phyloP scores from a whole-genome alignment of 176 grass and related monocot species.

The Pontederia crassipes region DNA sequence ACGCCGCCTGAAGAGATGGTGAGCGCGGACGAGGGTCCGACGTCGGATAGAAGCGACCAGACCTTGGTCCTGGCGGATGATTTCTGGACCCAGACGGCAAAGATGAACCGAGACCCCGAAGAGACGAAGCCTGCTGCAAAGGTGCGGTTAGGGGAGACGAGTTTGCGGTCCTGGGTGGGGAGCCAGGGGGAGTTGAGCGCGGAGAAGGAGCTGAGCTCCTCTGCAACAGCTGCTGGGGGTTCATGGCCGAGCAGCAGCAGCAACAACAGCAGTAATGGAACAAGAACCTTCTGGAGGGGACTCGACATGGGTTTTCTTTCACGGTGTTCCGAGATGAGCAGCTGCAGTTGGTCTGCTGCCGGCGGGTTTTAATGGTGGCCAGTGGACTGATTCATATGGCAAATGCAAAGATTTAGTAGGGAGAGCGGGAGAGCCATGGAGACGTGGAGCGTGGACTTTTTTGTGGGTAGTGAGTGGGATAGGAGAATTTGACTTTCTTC shows the following conservation, averaged over 20 bases:
- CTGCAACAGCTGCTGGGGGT: not conserved
- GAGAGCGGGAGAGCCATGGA: no score
- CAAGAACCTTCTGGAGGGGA: no score
- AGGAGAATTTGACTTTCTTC: no score
- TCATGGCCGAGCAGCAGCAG: constrained; percentile 8
- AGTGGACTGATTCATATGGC: no score
- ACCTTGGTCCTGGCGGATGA: constrained; percentile 8
- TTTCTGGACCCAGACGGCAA: constrained; percentile 51
- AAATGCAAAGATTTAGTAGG: no score
- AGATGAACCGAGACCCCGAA: constrained; percentile 17
- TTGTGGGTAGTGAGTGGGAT: no score
- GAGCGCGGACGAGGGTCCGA: not conserved
- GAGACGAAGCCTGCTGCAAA: no score
- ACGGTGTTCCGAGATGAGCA: not conserved
- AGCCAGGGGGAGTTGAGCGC: constrained; percentile 27
- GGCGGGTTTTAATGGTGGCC: not conserved
- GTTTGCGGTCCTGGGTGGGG: constrained; percentile 23
- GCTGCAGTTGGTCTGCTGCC: not conserved
- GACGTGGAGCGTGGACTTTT: no score
- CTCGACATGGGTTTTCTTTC: not conserved
- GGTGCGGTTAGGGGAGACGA: constrained; percentile 19
- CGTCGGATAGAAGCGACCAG: constrained; percentile 14
- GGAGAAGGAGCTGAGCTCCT: constrained; percentile 21
- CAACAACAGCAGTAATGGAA: not conserved
- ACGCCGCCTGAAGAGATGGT: constrained; percentile 9